Base-by-base conservation (phyloP, 208 protist genomes). In the Angomonas ambiguus region DNA sequence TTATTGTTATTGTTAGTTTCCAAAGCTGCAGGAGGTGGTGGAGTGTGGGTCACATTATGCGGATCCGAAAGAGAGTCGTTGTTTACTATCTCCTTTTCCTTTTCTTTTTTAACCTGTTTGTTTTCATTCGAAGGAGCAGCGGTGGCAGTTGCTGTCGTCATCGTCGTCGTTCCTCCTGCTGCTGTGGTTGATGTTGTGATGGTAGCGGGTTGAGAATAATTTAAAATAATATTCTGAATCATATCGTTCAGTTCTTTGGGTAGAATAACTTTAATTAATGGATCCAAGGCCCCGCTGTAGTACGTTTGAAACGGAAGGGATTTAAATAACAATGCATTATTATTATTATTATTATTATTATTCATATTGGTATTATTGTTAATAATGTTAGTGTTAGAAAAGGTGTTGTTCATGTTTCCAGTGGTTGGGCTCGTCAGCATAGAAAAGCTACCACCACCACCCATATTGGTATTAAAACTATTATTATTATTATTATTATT, bases 231-330 rank as follows among this genome's bases (percentile, higher is more conserved):
- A 18, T 59, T 65, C 31, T 38, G 53, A 20, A 89, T 73, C 60
- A 80, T 76, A 48, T 56, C 35, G 62, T 85, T 75, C 28, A 84
- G n/a, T 35, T 80, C 74, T 0, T 76, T 76, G 18, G 79, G 62
- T 34, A 89, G 56, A 34, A 83, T 62, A n/a, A 80, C 69, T 35
- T 65, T 67, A 27, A 89, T 71, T 31, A 74, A 45, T 20, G 83
- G 83, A 56, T 89, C 76, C 30, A 89, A 72, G 2, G 83, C 76
- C 2, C 83, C 83, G 35, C 64, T 75, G 70, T 89, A 89, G 67
- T 72, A 75, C 25, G 82, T 85, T 45, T 71, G 56, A 35, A 71
- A 80, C 8, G 64, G 59, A 11, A 66, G 63, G n/a, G 51, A 31
- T 31, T 31, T 8, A 11, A 30, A 58, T 16, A 32, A 31, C 4